Base-by-base conservation (phyloP, 306 rosid species). In the Castanea sativa region DNA sequence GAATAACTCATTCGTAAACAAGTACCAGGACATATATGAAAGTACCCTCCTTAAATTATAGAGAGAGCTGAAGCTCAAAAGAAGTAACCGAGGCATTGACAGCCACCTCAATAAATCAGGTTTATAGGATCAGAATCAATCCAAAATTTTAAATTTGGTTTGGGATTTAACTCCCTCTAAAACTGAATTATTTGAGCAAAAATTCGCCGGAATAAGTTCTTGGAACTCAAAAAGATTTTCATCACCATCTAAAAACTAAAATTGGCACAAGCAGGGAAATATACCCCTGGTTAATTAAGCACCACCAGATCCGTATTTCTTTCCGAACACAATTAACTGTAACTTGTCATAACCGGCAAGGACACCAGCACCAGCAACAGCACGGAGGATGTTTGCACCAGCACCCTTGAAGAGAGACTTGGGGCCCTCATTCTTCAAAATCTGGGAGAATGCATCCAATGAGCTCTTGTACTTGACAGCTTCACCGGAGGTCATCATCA, bases 401-500 rank as follows among this genome's bases (percentile, higher is more conserved):
- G 93, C 97, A 67, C 98, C 98, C 97, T 94, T 94, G 69, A 94
- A 94, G 79, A 94, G 85, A 21, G 98, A 92, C 88, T 87, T 94
- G 70, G 91, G 53, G 71, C 98, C 97, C 88, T 94, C 97, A 0
- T 94, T 94, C 92, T 92, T 92, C 72, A 94, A 65, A 79, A 92
- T 94, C 78, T 94, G 97, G 2, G 67, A 0, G 57, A 94, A 94
- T 3, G 97, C 98, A 76, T 94, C 96, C 5, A 86, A 1, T 19
- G 98, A 90, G 71, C 93, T 90, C 87, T 83, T 92, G 92, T 94
- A 94, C 93, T 94, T 92, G 29, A 90, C 97, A 0, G 98, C 98
- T 71, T 94, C 98, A 25, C 98, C 98, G 0, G 98, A 94, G 23
- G 98, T 94, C 98, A 94, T 94, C 98, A 94, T 94, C 94, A 94